Percentiles rank a stretch among this genome's conserved stretches.
Conservation (phyloP, 345 rosid genomes). For the Pistacia vera region DNA sequence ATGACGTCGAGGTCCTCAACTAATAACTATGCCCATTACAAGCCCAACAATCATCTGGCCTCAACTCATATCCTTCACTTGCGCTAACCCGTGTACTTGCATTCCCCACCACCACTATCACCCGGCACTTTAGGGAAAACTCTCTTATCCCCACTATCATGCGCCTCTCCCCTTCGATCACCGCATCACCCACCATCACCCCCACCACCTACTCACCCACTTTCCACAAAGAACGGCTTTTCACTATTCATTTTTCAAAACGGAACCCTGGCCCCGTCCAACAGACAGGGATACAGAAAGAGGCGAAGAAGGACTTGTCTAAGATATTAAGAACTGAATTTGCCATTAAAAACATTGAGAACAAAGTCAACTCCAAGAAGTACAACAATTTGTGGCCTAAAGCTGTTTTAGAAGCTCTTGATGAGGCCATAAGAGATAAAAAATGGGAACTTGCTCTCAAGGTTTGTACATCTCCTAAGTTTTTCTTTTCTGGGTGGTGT, state of each 20-base stretch:
- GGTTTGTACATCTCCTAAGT: conserved; percentile 27
- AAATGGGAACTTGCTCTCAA: conserved; percentile 71
- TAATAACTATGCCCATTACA: too few species aligned
- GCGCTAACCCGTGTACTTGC: not conserved
- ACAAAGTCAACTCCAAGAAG: conserved; percentile 72
- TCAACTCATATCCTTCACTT: not conserved
- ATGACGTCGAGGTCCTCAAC: too few species aligned
- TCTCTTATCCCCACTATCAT: not conserved
- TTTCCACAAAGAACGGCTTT: conserved; percentile 21
- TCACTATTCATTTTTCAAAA: conserved; percentile 21
- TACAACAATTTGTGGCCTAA: conserved; percentile 75
- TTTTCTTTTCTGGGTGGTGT: not conserved
- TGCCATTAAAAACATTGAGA: conserved; percentile 65
- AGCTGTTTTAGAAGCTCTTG: conserved; percentile 85
- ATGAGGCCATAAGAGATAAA: conserved; percentile 60
- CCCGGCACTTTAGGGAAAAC: conserved; percentile 17
- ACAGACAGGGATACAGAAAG: conserved; percentile 40
- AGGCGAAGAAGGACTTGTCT: conserved; percentile 59
- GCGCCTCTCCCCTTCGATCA: conserved; percentile 14
- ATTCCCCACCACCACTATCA: too few species aligned
- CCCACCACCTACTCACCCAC: conserved; percentile 37
- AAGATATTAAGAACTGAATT: conserved; percentile 67
- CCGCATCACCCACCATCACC: conserved; percentile 23
- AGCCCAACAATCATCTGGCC: not conserved
- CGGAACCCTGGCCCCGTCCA: conserved; percentile 23